Conservation (phyloP, 1,284 basidiomycete species). For the Schizophyllum amplum region DNA sequence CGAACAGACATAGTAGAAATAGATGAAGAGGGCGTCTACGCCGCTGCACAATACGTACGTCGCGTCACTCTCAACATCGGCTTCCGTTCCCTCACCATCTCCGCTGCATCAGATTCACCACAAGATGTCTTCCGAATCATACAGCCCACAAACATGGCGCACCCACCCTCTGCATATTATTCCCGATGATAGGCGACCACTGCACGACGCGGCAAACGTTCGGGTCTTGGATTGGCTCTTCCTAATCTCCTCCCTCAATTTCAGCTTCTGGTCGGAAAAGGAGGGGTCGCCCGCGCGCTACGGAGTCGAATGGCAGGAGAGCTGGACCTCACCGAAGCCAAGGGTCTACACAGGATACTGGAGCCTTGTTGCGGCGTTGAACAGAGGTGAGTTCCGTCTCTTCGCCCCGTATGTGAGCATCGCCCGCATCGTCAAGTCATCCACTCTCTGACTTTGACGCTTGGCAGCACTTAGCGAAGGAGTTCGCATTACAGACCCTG, state of each 20-base stretch:
- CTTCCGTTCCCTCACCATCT: conserved; percentile 4
- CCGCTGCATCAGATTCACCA: conserved; percentile 41
- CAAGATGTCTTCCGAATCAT: conserved; percentile 51
- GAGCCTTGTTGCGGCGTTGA: conserved; percentile 70
- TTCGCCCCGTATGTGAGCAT: too few species aligned
- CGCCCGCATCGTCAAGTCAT: too few species aligned
- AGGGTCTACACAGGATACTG: conserved; percentile 71
- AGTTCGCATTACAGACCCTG: conserved; percentile 68
- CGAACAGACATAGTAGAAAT: conserved; percentile 50
- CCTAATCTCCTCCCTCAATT: conserved; percentile 75
- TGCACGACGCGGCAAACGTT: conserved; percentile 43
- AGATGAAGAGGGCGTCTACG: conserved; percentile 45
- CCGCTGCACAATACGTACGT: conserved; percentile 54
- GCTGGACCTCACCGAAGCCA: conserved; percentile 45
- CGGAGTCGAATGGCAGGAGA: conserved; percentile 66
- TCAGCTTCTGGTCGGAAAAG: conserved; percentile 78
- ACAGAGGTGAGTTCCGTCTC: conserved; percentile 47
- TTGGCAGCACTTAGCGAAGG: conserved; percentile 47
- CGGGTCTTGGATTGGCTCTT: conserved; percentile 74
- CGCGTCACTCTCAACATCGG: conserved; percentile 6
- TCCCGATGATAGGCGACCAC: conserved; percentile 48
- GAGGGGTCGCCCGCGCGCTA: conserved; percentile 51
- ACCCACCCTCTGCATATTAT: conserved; percentile 68
- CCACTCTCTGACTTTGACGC: too few species aligned
- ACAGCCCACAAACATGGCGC: conserved; percentile 71